A percentile compares a stretch with the other conserved stretches of the same genome.
Conservation (phyloP, 495 filamentous ascomycete genomes). For the Podospora pseudoanserina region DNA sequence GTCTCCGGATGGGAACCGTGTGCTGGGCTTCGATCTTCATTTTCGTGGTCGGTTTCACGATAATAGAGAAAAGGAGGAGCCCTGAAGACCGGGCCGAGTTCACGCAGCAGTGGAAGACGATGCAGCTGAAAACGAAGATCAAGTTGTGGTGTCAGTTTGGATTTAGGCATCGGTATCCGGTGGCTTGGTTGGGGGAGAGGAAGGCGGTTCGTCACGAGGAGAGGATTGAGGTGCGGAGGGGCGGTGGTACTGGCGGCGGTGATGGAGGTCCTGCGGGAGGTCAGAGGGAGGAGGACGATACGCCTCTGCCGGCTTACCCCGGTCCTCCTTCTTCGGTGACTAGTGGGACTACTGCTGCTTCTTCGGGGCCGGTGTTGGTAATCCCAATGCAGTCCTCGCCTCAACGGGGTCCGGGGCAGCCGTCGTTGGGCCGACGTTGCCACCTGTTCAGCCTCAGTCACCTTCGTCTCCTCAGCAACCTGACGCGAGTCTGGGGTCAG, state of each 20-base stretch:
- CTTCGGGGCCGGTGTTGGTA: no score
- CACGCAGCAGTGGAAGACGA: slow-evolving; percentile 42
- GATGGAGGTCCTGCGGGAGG: background rate
- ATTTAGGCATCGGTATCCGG: slow-evolving; percentile 49
- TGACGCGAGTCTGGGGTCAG: no score
- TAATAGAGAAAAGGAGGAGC: slow-evolving; percentile 39
- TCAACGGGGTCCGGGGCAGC: no score
- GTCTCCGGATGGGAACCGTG: slow-evolving; percentile 47
- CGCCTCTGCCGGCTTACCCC: no score
- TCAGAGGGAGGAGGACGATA: background rate
- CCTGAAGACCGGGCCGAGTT: slow-evolving; percentile 41
- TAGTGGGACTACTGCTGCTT: no score
- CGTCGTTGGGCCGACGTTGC: no score
- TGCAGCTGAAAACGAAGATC: slow-evolving; percentile 37
- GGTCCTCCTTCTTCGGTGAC: no score
- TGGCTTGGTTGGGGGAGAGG: slow-evolving; percentile 20
- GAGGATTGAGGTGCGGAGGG: background rate
- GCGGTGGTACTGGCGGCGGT: background rate
- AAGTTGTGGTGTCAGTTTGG: slow-evolving; percentile 50
- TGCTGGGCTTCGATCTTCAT: slow-evolving; percentile 46
- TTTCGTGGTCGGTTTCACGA: slow-evolving; percentile 41
- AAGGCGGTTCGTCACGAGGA: background rate
- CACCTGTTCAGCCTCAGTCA: no score
- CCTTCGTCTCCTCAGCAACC: no score
- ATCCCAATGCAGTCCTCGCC: no score